Percentiles rank a stretch among this genome's conserved stretches.
phyloP scores from a whole-genome alignment of 2,329 filamentous ascomycete species.

The Fusarium anthophilum region DNA sequence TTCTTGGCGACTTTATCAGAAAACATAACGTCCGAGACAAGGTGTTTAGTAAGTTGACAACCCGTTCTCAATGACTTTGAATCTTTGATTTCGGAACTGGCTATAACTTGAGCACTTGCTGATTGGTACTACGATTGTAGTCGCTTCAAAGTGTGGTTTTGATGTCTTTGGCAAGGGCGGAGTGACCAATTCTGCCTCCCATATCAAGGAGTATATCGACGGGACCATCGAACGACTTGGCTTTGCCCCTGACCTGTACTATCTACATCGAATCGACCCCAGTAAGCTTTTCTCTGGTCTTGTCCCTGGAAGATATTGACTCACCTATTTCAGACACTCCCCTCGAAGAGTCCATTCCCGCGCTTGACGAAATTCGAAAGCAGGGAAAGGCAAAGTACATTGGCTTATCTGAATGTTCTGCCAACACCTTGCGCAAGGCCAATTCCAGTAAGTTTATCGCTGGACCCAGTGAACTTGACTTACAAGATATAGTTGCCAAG shows the following conservation, averaged over 20 bases:
- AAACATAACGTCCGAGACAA: slow-evolving; percentile 7
- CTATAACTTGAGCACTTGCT: neutral
- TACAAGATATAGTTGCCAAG: neutral
- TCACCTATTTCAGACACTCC: neutral
- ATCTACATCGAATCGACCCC: slow-evolving; percentile 1
- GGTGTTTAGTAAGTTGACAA: neutral
- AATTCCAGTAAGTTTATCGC: neutral
- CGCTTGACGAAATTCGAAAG: neutral
- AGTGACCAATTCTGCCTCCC: neutral
- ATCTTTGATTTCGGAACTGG: too few species aligned
- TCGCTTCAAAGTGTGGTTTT: slow-evolving; percentile 4
- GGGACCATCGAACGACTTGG: slow-evolving; percentile 5
- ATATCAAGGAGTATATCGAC: slow-evolving; percentile 2
- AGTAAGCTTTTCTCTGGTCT: neutral
- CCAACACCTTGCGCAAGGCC: neutral
- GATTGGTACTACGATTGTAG: neutral
- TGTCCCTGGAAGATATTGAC: too few species aligned
- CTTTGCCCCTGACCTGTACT: slow-evolving; percentile 4
- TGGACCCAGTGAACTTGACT: fast-evolving
- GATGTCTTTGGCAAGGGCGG: neutral
- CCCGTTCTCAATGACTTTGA: too few species aligned
- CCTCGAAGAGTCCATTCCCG: neutral
- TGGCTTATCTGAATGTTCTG: neutral
- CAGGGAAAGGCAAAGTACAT: slow-evolving; percentile 8
- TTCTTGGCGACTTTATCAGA: slow-evolving; percentile 8